A percentile compares a stretch with the other conserved stretches of the same genome.
phyloP scores from a whole-genome alignment of 805 yeast genomes.

The Cyberlindnera japonica region DNA sequence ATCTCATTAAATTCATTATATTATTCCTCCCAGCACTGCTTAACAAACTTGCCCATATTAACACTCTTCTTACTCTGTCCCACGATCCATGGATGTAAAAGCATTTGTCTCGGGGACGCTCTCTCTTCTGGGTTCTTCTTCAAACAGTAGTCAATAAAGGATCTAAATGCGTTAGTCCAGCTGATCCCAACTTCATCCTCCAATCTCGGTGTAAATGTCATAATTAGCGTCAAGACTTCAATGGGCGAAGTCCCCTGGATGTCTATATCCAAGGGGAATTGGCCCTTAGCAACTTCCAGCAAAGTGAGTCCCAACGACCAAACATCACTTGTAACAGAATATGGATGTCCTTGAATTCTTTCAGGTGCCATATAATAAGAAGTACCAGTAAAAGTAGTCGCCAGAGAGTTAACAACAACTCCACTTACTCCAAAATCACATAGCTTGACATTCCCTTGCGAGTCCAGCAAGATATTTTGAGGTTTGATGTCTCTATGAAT shows the following conservation, averaged over 20 bases:
- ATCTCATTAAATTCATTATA: conserved; percentile 1
- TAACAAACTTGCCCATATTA: conserved; percentile 82
- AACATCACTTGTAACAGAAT: conserved; percentile 91
- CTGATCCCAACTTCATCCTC: conserved; percentile 71
- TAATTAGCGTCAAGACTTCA: conserved; percentile 75
- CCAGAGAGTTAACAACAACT: conserved; percentile 90
- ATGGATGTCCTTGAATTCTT: conserved; percentile 91
- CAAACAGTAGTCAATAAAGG: conserved; percentile 75
- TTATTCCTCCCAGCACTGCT: conserved; percentile 35
- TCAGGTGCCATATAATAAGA: conserved; percentile 99
- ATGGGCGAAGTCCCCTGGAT: conserved; percentile 64
- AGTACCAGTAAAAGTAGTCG: conserved; percentile 96
- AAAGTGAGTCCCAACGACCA: conserved; percentile 95
- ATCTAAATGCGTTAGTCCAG: conserved; percentile 83
- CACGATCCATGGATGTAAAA: conserved; percentile 87
- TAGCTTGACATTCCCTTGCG: conserved; percentile 76
- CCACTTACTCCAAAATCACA: conserved; percentile 99
- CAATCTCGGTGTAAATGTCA: conserved; percentile 77
- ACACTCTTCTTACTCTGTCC: conserved; percentile 72
- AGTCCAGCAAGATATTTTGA: conserved; percentile 79
- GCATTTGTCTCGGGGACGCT: conserved; percentile 92
- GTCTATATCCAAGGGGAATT: conserved; percentile 62
- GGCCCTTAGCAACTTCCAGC: conserved; percentile 89
- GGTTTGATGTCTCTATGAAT: conserved; percentile 97
- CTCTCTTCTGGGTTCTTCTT: conserved; percentile 75